phyloP scores from a whole-genome alignment of 2,329 filamentous ascomycete genomes.

The Xylariaceae sp. region DNA sequence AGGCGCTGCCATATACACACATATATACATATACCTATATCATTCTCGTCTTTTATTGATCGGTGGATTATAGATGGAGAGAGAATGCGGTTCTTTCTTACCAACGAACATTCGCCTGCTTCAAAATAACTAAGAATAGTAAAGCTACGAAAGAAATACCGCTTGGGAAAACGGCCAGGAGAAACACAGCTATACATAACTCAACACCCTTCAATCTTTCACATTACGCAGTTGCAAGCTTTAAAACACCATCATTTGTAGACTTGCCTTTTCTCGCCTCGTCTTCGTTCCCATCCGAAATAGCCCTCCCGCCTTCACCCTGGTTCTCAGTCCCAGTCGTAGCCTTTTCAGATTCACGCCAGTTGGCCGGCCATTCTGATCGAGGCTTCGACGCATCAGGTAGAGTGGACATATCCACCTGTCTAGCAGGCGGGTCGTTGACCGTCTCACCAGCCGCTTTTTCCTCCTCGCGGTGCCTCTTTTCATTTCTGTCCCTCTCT shows the following conservation, averaged over 20 bases:
- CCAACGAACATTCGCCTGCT: too few relatives aligned
- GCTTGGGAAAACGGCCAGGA: too few relatives aligned
- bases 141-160: too few relatives aligned
- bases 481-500: background rate
- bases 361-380: constrained; percentile 1
- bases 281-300: background rate
- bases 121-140: too few relatives aligned
- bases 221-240: background rate
- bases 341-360: background rate
- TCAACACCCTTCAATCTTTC: background rate
- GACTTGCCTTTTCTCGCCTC: background rate
- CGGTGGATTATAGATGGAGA: too few relatives aligned
- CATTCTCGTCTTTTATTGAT: too few relatives aligned
- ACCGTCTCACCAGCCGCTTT: background rate
- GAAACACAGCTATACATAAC: too few relatives aligned
- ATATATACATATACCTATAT: too few relatives aligned
- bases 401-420: background rate
- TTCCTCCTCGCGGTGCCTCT: background rate
- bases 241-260: constrained; percentile 1
- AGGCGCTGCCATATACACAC: too few relatives aligned
- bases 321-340: background rate
- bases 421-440: background rate
- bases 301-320: background rate
- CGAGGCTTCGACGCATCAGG: constrained; percentile 1
- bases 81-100: too few relatives aligned